Evolutionary conservation across 441 rosid genomes (phyloP), one percentile per base, ranked within the genome.

Genomic region (Aquilaria agallochum): DNA sequence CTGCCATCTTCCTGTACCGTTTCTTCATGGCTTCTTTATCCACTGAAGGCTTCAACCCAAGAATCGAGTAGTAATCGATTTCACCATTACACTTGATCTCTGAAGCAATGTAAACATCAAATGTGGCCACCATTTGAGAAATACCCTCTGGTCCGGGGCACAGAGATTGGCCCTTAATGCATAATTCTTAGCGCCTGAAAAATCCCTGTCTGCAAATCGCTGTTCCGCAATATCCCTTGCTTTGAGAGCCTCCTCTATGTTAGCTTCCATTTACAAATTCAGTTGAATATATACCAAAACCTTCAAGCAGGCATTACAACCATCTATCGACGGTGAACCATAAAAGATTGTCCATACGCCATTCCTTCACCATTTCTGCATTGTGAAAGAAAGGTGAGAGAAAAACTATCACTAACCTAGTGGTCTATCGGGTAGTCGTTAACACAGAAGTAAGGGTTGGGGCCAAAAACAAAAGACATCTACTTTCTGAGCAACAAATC

Each of bases 1-100:
- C 95, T 13, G 92, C 99, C 94, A 91, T 80, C 79, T 86, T 95
- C 82, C 66, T 80, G 64, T 83, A 95, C 80, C 87, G 97, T 72
- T 84, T 95, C 83, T 95, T 95, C 65, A 87, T 96, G 11, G 94
- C 83, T 53, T 83, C 80, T 69, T 78, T 89, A 53, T 90, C 96
- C 3, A 92, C 94, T 6, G 94, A 81, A 34, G 99, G 97, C 79
- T 87, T 94, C 69, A 94, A 73, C 32, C 99, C 99, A 55, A 94
- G 96, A 55, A 91, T 81, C 0, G 92, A 83, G 72, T 83, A 91
- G 62, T 87, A 88, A 69, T 94, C 97, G 46, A 86, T 75, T 64
- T 78, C 83, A 47, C 96, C 93, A 62, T 84, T 80, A 50, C 73
- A 64, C 75, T 73, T 81, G 50, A 69, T 68, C 79, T 85, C 93